phyloP scores from a whole-genome alignment of 257 asterid species.

The Avicennia marina region DNA sequence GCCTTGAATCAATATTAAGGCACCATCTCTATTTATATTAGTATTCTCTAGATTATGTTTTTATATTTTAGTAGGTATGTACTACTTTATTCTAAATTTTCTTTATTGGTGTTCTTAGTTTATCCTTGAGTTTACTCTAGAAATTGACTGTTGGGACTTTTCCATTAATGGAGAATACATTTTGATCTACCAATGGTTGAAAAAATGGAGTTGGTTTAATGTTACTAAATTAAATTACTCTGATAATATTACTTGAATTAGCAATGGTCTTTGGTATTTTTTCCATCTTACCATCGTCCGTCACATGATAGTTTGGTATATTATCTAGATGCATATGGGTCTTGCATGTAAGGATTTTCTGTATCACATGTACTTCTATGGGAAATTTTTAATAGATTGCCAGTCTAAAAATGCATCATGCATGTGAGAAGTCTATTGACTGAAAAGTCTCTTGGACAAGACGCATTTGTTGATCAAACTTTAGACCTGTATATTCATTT shows the following conservation, averaged over 20 bases:
- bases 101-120: too few relatives aligned
- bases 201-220: background rate
- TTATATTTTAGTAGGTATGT: too few relatives aligned
- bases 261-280: background rate
- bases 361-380: background rate
- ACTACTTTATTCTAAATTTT: background rate
- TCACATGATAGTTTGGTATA: background rate
- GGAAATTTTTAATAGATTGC: background rate
- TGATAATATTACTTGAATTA: conserved; percentile 11
- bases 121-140: too few relatives aligned
- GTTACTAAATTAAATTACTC: background rate
- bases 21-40: too few relatives aligned
- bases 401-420: background rate
- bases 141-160: too few relatives aligned
- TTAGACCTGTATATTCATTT: conserved; percentile 11
- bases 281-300: background rate
- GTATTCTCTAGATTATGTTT: too few relatives aligned
- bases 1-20: too few relatives aligned
- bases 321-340: conserved; percentile 9
- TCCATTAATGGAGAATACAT: too few relatives aligned
- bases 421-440: conserved; percentile 2
- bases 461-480: conserved; percentile 6
- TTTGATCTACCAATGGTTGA: too few relatives aligned
- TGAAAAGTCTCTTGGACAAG: background rate
- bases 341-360: too few relatives aligned